Percentiles rank a stretch among this genome's conserved stretches.
These are phyloP conservation scores for Tetradesmus obliquus DNA, from an alignment of 139 green algal species.

Conservation along the genomic window DNA sequence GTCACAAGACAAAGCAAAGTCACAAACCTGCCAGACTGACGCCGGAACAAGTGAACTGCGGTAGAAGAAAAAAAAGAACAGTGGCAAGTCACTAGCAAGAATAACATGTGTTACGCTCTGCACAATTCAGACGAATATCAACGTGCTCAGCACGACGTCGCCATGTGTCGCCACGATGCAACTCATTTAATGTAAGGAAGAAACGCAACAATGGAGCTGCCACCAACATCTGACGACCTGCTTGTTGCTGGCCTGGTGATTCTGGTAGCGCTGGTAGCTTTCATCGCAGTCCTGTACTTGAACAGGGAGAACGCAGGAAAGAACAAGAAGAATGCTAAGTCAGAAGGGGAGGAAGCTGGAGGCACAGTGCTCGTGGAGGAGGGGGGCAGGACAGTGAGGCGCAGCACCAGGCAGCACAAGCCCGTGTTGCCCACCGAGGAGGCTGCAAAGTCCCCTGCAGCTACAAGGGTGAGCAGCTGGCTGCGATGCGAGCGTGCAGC, in stretches of 20 bases:
- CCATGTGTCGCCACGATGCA: neutral
- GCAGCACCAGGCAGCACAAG: conserved; percentile 38
- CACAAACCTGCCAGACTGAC: too few species aligned
- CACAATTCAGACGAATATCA: neutral
- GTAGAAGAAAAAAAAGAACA: neutral
- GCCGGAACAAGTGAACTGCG: neutral
- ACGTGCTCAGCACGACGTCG: neutral
- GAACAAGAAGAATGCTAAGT: neutral
- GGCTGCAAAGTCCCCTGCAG: neutral
- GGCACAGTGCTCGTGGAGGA: conserved; percentile 34
- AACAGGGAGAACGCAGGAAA: neutral
- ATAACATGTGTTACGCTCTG: neutral
- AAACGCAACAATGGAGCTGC: neutral
- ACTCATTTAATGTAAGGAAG: neutral
- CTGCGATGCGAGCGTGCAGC: neutral
- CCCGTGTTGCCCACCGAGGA: neutral
- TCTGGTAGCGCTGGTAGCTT: conserved; percentile 29
- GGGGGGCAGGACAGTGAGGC: conserved; percentile 9
- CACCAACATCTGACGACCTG: neutral
- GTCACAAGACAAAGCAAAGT: too few species aligned
- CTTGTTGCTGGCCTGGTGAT: conserved; percentile 36
- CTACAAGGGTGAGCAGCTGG: neutral
- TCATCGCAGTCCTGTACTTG: conserved; percentile 40
- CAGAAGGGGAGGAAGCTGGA: neutral
- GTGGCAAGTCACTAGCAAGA: neutral